phyloP scores from a whole-genome alignment of 2,329 filamentous ascomycete species.

The Aureobasidium sp. region DNA sequence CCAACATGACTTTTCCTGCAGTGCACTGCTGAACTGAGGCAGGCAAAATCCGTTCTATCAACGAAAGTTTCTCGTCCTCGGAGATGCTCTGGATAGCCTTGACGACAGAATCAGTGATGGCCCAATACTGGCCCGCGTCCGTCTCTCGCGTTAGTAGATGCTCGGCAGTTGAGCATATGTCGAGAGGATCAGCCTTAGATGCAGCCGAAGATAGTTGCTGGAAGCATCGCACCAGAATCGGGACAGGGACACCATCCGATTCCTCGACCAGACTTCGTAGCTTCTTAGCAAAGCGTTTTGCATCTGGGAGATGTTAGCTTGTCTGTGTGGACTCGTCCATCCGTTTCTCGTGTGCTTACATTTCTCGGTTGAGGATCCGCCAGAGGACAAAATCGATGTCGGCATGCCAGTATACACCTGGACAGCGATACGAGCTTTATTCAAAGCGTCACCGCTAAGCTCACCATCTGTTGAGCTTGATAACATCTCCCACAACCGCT shows the following conservation, averaged over 20 bases:
- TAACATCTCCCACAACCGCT: not conserved
- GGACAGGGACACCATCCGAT: not conserved
- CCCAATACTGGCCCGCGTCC: conserved; percentile 2
- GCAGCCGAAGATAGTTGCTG: not conserved
- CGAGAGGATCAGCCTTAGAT: not conserved
- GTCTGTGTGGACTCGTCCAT: not conserved
- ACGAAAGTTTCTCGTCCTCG: not conserved
- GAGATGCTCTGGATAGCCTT: not conserved
- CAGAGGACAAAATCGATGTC: not conserved
- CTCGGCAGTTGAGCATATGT: conserved; percentile 4
- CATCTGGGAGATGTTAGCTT: not conserved
- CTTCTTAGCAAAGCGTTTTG: conserved; percentile 5
- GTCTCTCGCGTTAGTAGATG: not conserved
- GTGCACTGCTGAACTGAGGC: not conserved
- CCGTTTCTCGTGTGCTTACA: not conserved
- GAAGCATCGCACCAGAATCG: conserved; percentile 2
- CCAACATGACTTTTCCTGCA: not conserved
- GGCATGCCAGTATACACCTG: not conserved
- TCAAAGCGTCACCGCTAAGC: not conserved
- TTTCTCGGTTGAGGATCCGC: conserved; percentile 6
- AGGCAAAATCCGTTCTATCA: not conserved
- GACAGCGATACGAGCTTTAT: not conserved
- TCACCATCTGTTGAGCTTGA: not conserved
- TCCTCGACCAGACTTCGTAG: not conserved
- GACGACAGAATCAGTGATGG: not conserved